Base-by-base conservation (phyloP, 1,284 basidiomycete species). In the Dichomitus squalens region DNA sequence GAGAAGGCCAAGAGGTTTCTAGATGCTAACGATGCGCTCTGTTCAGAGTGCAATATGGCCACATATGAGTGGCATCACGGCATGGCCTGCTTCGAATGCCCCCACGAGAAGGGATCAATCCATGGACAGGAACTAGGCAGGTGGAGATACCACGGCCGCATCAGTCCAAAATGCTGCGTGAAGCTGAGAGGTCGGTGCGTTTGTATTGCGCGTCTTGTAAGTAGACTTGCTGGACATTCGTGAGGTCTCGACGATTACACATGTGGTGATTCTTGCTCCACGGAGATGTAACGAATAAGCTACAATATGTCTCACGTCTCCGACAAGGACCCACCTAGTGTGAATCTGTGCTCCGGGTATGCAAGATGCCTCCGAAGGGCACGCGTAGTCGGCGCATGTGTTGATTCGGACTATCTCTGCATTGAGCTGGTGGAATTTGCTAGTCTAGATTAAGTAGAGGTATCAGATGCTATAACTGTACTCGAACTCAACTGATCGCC, bases 11-110 rank as follows among this genome's bases (percentile, higher is more conserved):
- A 27, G 41, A 14, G 7, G 16, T 7, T 23, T 16, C n/a, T n/a
- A n/a, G n/a, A n/a, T n/a, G n/a, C 16, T 16, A 14, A 23, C 20
- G 40, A 41, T 23, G 21, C 40, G 40, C 40, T 25, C 25, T 7
- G 25, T 44, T 44, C 41, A 44, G 41, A 44, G 41, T 44, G 41
- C 41, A 44, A 44, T 44, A 44, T 44, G 16, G 25, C 41, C 41
- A 9, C 41, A 29, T 44, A 4, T n/a, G 41, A 12, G 41, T 16
- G 25, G 41, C 7, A 16, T 25, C 29, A 44, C 41, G 41, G 41
- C 41, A 44, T n/a, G 25, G 21, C 23, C 41, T 44, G 14, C 6
- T 16, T 11, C n/a, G 14, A 5, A 6, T 16, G 21, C 41, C 25
- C 41, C n/a, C 41, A 12, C 41, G 25, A 33, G 31, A 33, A 33